A percentile compares a stretch with the other conserved stretches of the same genome.
These are phyloP conservation scores for Tulasnella sp. DNA, from an alignment of 768 basidiomycete species.

Conservation along the genomic window DNA sequence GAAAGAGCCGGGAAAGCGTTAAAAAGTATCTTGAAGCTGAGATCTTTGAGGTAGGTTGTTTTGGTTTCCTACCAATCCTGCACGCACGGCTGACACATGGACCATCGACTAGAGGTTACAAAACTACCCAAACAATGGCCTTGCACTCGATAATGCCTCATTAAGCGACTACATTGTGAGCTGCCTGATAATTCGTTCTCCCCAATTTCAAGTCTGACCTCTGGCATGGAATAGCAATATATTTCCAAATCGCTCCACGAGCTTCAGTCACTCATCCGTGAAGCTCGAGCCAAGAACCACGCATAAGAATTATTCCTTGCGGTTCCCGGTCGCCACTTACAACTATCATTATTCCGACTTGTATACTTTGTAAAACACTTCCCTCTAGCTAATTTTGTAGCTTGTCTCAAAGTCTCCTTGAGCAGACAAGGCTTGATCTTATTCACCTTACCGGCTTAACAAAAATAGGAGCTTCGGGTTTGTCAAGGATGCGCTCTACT, in stretches of 20 bases:
- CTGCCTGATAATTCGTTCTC: not conserved
- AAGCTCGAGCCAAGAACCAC: slow-evolving; percentile 6
- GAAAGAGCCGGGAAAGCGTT: not conserved
- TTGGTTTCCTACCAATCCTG: not conserved
- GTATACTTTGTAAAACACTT: no score
- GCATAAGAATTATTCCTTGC: not conserved
- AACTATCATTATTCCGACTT: no score
- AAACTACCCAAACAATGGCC: not conserved
- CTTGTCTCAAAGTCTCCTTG: no score
- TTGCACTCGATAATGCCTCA: not conserved
- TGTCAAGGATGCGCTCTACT: no score
- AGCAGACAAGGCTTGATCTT: no score
- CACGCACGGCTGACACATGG: not conserved
- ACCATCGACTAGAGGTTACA: not conserved
- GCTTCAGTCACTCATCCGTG: not conserved
- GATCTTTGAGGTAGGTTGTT: not conserved
- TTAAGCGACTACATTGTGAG: not conserved
- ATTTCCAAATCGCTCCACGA: not conserved
- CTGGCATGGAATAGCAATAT: not conserved
- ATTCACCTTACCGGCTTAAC: no score
- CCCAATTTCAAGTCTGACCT: not conserved
- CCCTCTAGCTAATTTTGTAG: no score
- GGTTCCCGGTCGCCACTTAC: no score
- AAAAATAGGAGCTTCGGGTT: no score
- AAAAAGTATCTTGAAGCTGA: not conserved